Conservation (phyloP, 1,139 yeast species). For the Meyerozyma athensensis region DNA sequence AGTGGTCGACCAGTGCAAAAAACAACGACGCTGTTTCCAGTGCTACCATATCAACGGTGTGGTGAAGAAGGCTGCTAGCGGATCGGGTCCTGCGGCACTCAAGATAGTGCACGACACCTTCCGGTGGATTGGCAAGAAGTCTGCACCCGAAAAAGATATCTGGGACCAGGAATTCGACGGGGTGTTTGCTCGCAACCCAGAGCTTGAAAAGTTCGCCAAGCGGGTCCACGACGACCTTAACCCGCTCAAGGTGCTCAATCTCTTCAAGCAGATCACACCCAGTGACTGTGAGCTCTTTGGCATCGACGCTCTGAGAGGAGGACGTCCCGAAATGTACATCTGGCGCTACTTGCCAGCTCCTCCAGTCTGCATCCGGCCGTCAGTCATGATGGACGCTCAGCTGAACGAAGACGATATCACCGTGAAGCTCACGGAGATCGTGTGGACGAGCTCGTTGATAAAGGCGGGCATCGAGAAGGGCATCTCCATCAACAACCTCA, state of each 20-base stretch:
- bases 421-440: slow-evolving; percentile 92
- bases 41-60: slow-evolving; percentile 94
- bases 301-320: slow-evolving; percentile 79
- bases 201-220: slow-evolving; percentile 79
- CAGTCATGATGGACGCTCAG: slow-evolving; percentile 90
- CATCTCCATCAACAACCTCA: slow-evolving; percentile 80
- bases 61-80: slow-evolving; percentile 93
- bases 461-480: slow-evolving; percentile 95
- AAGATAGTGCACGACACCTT: slow-evolving; percentile 95
- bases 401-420: slow-evolving; percentile 97
- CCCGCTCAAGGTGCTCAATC: slow-evolving; percentile 81
- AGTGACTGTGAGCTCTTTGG: slow-evolving; percentile 91
- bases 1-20: slow-evolving; percentile 87
- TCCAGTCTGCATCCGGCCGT: slow-evolving; percentile 97
- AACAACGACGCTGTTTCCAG: slow-evolving; percentile 82
- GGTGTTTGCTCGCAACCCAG: slow-evolving; percentile 72
- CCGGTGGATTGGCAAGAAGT: slow-evolving; percentile 91
- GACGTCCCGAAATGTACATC: slow-evolving; percentile 93
- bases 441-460: slow-evolving; percentile 90
- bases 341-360: slow-evolving; percentile 99
- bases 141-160: slow-evolving; percentile 73
- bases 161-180: slow-evolving; percentile 86
- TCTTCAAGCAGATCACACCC: slow-evolving; percentile 82
- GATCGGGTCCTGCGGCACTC: slow-evolving; percentile 86
- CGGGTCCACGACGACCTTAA: slow-evolving; percentile 91